Evolutionary conservation across 2,329 filamentous ascomycete genomes (phyloP), one percentile per base, ranked within the genome.

Genomic region (Aureobasidium uvarum): DNA sequence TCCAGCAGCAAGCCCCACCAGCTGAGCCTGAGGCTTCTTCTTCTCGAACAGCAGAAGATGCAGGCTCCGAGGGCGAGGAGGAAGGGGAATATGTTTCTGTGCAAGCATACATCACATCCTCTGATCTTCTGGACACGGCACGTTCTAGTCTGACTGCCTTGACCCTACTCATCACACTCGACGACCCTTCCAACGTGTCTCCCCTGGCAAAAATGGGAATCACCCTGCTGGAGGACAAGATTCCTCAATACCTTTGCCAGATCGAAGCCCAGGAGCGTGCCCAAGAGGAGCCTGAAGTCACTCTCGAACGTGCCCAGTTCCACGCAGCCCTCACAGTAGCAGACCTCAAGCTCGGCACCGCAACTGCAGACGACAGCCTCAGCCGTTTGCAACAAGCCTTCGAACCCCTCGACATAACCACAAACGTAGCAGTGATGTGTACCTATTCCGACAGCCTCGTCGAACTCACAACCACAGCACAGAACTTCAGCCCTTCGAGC

Each of bases 31-130:
- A 41, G 20, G 56, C 50, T n/a, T 51, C 62, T 10, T 66, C 67
- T 18, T 66, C 64, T 20, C 48, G 46, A 14, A 41, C 38, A 51
- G 41, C 55, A 5, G 75, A 72, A n/a, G 69, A 70, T 14, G 70
- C 69, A 55, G 71, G 69, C 1, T 70, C 71, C 66, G 72, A 70
- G 36, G 74, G 74, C 50, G 75, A 83, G 43, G 86, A 86, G 67
- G 83, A 88, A 70, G 86, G 86, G 66, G 83, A 88, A 70, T 89
- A 86, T 83, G 87, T 86, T 20, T 84, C 81, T 3, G 81, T 91
- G n/a, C 80, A 89, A 63, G 86, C 89, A 68, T 85, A 88, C 0
- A 79, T 90, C 31, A 89, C 87, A 1, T 82, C 85, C 31, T 80
- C 82, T 55, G 85, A 86, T 1, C 81, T 92, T 7, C 78, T 91